Conservation (phyloP, 768 basidiomycete genomes). For the Dendrothele bispora region DNA sequence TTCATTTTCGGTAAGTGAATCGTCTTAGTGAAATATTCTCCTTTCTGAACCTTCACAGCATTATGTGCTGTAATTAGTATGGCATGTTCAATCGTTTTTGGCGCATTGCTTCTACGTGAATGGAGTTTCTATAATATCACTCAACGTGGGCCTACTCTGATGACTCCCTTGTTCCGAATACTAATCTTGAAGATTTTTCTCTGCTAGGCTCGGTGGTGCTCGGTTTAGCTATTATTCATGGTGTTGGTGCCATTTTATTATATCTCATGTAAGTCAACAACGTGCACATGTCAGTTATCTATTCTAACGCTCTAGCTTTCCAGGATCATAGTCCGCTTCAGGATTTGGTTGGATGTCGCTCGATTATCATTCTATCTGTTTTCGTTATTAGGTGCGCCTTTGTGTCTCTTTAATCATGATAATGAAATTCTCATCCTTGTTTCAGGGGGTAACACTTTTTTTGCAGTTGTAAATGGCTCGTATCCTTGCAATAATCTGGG, state of each 20-base stretch:
- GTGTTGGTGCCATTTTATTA: conserved; percentile 30
- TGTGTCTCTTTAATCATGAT: background rate
- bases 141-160: conserved; percentile 28
- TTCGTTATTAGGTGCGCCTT: conserved; percentile 8
- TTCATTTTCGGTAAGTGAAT: conserved; percentile 33
- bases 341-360: conserved; percentile 36
- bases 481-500: too few species aligned
- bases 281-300: background rate
- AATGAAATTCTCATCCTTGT: too few species aligned
- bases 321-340: conserved; percentile 41
- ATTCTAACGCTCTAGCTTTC: background rate
- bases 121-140: conserved; percentile 29
- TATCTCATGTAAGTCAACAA: conserved; percentile 33
- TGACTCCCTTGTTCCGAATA: background rate
- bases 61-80: conserved; percentile 31
- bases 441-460: too few species aligned
- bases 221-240: conserved; percentile 28
- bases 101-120: conserved; percentile 32
- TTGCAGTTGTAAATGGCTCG: too few species aligned
- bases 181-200: conserved; percentile 1
- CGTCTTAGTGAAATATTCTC: background rate
- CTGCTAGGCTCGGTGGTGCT: conserved; percentile 32
- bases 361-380: conserved; percentile 29
- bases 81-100: conserved; percentile 30
- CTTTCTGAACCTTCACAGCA: conserved; percentile 17